Percentiles rank a stretch among this genome's conserved stretches.
Conservation (phyloP, 2,329 filamentous ascomycete genomes). For the Grosmannia penicillata region DNA sequence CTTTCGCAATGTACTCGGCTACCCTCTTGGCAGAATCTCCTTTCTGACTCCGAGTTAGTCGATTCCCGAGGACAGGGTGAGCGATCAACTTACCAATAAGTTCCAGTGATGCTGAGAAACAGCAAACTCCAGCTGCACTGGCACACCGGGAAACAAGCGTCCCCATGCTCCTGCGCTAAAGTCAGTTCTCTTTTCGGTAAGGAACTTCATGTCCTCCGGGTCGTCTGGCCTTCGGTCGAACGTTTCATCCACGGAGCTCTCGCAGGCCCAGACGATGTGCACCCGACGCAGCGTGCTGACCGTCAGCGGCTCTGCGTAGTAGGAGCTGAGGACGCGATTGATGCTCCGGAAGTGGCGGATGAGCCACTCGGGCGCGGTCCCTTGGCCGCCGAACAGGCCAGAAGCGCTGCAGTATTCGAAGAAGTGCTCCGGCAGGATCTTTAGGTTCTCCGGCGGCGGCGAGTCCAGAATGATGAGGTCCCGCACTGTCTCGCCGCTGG, state of each 20-base stretch:
- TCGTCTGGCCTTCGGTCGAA: neutral
- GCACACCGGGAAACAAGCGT: neutral
- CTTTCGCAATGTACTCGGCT: too few relatives aligned
- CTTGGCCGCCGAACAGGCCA: neutral
- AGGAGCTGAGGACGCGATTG: neutral
- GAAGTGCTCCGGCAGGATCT: neutral
- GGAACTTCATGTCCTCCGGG: neutral
- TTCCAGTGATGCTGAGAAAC: neutral
- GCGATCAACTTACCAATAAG: neutral
- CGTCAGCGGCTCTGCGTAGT: neutral
- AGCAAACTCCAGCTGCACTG: neutral
- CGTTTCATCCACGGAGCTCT: too few relatives aligned
- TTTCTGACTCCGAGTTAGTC: too few relatives aligned
- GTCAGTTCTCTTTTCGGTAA: neutral
- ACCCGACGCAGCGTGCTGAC: neutral
- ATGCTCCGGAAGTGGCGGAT: neutral
- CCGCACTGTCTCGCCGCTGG: neutral
- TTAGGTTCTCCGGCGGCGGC: neutral
- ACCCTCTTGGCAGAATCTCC: too few relatives aligned
- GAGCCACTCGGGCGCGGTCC: neutral
- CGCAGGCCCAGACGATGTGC: neutral
- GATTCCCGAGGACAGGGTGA: too few relatives aligned
- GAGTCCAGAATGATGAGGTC: neutral
- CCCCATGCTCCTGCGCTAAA: neutral
- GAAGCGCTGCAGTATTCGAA: neutral